Percentiles rank a stretch among this genome's conserved stretches.
phyloP scores from a whole-genome alignment of 768 basidiomycete species.

The Auricularia sp. region DNA sequence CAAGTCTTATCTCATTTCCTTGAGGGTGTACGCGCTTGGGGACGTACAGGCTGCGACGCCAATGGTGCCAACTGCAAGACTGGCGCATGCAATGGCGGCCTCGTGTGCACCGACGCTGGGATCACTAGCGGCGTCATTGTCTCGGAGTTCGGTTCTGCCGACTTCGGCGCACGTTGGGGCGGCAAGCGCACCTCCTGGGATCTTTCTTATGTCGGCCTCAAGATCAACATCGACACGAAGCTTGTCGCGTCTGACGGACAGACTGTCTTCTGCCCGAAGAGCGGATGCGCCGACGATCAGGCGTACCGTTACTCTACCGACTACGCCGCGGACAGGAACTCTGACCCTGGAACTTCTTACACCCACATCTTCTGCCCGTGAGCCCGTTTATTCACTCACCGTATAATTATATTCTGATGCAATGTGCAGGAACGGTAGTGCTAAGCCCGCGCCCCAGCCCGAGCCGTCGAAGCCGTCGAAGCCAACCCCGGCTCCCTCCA shows the following conservation, averaged over 20 bases:
- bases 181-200: slow-evolving; percentile 6
- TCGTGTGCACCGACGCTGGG: slow-evolving; percentile 6
- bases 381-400: not conserved
- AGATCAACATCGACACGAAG: not conserved
- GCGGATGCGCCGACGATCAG: slow-evolving; percentile 1
- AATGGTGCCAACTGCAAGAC: slow-evolving; percentile 1
- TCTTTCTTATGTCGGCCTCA: not conserved
- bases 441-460: not conserved
- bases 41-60: slow-evolving; percentile 4
- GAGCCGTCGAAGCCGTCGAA: not conserved
- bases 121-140: slow-evolving; percentile 5
- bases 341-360: not conserved
- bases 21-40: slow-evolving; percentile 6
- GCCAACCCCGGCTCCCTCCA: not conserved
- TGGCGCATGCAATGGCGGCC: slow-evolving; percentile 1
- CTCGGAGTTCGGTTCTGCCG: slow-evolving; percentile 4
- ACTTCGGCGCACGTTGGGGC: slow-evolving; percentile 4
- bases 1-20: not conserved
- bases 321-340: slow-evolving; percentile 7
- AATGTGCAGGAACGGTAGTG: not conserved
- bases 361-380: slow-evolving; percentile 6
- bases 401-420: no score
- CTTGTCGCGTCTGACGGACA: slow-evolving; percentile 2
- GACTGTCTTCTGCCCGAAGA: not conserved
- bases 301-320: slow-evolving; percentile 4